Base-by-base conservation (phyloP, 1,139 yeast genomes). In the Taphrina flavorubra region DNA sequence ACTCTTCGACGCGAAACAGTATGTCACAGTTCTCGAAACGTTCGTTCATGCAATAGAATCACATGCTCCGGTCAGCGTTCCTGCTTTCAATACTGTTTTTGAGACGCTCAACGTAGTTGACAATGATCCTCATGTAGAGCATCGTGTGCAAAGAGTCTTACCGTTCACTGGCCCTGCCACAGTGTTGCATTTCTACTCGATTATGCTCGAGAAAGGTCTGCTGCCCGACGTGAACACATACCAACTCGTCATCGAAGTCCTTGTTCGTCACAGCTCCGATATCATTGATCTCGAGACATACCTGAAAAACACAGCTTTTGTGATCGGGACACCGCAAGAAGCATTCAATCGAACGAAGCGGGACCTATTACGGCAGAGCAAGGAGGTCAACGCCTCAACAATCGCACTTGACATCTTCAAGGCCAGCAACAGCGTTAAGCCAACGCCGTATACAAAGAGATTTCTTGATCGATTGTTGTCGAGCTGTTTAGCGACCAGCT, bases 171-270 rank as follows among this genome's bases (percentile, higher is more conserved):
- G 51, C 1, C 40, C 57, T 20, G 57, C 31, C n/a, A 14, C 31
- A 18, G 5, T 65, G 6, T 39, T 65, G 16, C 46, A 49, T 11
- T 57, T 20, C 58, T 65, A 65, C 42, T 25, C 51, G 10, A 20
- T 46, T 13, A 65, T 65, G 68, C 51, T 65, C 44, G 68, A 65
- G 58, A 47, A 46, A 4, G 47, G 39, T 1, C 11, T 65, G 6
- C 47, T 49, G 11, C 68, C 68, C n/a, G 55, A 39, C 11, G 31
- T 40, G 16, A 10, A 31, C 7, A 65, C 68, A 1, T 65, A 57
- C 51, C 44, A 56, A 13, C 34, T 36, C 20, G 20, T 65, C 4
- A 8, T 65, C 39, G 37, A 25, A 11, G 14, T 47, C 20, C 58
- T 65, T 25, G 39, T 51, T 4, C 31, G 53, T 44, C 49, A 20